Evolutionary conservation across 2,329 filamentous ascomycete species (phyloP), one percentile per base, ranked within the genome.

Genomic region (Scedosporium aurantiacum): DNA sequence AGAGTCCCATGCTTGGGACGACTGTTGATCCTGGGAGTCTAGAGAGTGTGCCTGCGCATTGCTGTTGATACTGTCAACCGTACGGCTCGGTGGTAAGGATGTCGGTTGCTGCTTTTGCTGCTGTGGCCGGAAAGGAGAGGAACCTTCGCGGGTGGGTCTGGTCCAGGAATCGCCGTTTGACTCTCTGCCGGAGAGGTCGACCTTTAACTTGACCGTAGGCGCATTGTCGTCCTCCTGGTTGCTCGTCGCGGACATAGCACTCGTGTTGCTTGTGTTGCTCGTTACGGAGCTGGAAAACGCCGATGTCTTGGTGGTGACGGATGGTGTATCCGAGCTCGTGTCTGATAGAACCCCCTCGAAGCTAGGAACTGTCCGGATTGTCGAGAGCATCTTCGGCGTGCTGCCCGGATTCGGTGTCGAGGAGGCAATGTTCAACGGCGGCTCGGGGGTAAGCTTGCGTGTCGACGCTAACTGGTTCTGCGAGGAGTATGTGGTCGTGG

Each of bases 281-380:
- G 80, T 79, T 47, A 80, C 71, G 54, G 80, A 83, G 72, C 80
- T 82, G 47, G 81, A 82, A 65, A 84, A 80, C 63, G 73, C 75
- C 62, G 81, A 83, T 66, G 78, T 78, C 63, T 75, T 76, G 68
- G 72, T 75, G 6, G 60, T 61, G 37, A 60, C 58, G 25, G 72
- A 68, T 50, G 62, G 64, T 50, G 65, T 62, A 58, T 76, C 74
- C 59, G 73, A 75, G 63, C 75, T 76, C 50, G 78, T 78, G 61
- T 78, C 75, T 63, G 72, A 75, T 27, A 74, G 75, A 50, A 70
- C 68, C 40, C 73, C 76, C 69, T 84, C 82, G 68, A 79, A 78
- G 72, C 79, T 83, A 45, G 77, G 75, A 43, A 85, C 82, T 61
- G 80, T 78, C 64, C 82, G 80, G 64, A 85, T 85, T 32, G 82